Conservation (phyloP, 192 early-diverging fungal genomes). For the Kickxella alabastrina region DNA sequence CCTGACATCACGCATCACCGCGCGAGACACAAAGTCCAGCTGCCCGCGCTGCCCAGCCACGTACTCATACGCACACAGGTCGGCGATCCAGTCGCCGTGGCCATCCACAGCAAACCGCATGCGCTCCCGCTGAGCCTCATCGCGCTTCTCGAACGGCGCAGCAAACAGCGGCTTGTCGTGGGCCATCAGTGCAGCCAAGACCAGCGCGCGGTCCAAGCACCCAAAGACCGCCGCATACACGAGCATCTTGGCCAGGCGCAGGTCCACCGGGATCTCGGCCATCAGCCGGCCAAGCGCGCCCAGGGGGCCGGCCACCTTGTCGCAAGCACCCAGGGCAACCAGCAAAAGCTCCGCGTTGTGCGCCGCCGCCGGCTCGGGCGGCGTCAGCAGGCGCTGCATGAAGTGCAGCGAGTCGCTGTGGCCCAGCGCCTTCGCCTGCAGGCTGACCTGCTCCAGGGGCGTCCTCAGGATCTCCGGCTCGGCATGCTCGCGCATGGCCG, state of each 20-base stretch:
- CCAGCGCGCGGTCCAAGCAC: slow-evolving; percentile 67
- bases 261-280: slow-evolving; percentile 68
- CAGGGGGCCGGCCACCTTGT: slow-evolving; percentile 45
- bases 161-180: slow-evolving; percentile 19
- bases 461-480: slow-evolving; percentile 75
- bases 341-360: slow-evolving; percentile 58
- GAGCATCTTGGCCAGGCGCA: slow-evolving; percentile 75
- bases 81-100: slow-evolving; percentile 68
- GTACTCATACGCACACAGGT: slow-evolving; percentile 52
- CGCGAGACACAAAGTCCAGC: slow-evolving; percentile 54
- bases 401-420: slow-evolving; percentile 55
- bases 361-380: slow-evolving; percentile 59
- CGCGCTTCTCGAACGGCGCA: slow-evolving; percentile 19
- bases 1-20: slow-evolving; percentile 60
- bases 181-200: slow-evolving; percentile 62
- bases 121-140: slow-evolving; percentile 16
- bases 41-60: no score
- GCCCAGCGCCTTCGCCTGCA: slow-evolving; percentile 66
- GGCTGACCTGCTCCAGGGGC: slow-evolving; percentile 81
- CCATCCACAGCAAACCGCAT: slow-evolving; percentile 31
- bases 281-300: slow-evolving; percentile 69
- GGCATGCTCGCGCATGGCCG: slow-evolving; percentile 56
- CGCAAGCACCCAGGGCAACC: slow-evolving; percentile 59
- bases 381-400: slow-evolving; percentile 59
- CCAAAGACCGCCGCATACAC: slow-evolving; percentile 70